Base-by-base conservation (phyloP, 257 asterid species). In the Rhazya stricta region DNA sequence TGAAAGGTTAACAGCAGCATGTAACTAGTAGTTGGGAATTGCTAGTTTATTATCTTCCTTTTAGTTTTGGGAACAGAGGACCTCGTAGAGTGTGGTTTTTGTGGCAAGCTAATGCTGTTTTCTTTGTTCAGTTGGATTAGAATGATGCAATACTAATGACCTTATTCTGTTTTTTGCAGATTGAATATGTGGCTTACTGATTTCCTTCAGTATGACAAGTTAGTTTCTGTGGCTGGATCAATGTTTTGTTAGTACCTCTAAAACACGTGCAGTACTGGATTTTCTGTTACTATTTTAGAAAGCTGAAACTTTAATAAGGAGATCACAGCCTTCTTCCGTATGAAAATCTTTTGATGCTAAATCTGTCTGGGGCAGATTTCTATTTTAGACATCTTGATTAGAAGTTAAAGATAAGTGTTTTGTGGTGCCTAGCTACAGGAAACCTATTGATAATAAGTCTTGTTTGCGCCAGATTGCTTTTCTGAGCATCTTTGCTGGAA, bases 141-240 rank as follows among this genome's bases (percentile, higher is more conserved):
- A 8, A 23, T 75, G 51, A 41, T 67, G 67, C 12, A 10, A 27
- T 0, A 37, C 67, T 67, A 43, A 67, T 29, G 5, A 11, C 27
- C 45, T 2, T 6, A 9, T 68, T 76, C 37, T 56, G 60, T 18
- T 76, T n/a, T 56, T 4, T 76, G 70, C 68, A 76, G 75, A 43
- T 68, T 56, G 57, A 57, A 50, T 37, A 3, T 12, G 30, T 37
- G 7, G 9, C 67, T 45, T 37, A 3, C 25, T 11, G 37, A 54
- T 73, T 27, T 73, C n/a, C 8, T 50, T 36, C 16, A 18, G 30
- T 21, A 74, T 45, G 53, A 37, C 2, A 51, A 29, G 9, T 7
- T n/a, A 23, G 11, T n/a, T 63, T 23, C 42, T 48, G n/a, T n/a
- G 19, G 46, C 71, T 66, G 71, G 71, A 60, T 9, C 10, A 13